phyloP scores from a whole-genome alignment of 495 filamentous ascomycete species.

The Aspergillus coremiiformis region DNA sequence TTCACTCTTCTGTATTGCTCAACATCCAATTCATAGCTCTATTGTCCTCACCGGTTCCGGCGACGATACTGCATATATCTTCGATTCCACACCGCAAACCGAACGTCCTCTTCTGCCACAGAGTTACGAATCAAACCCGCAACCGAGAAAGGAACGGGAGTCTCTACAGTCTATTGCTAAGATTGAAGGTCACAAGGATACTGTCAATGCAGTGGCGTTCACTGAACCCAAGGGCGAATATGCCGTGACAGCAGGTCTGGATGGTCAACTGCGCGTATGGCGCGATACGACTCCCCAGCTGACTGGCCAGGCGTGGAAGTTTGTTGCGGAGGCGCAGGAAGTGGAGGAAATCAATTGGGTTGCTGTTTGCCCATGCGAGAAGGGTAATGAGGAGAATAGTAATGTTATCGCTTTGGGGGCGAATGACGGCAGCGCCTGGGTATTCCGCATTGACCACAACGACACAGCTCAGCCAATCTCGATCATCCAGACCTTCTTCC shows the following conservation, averaged over 20 bases:
- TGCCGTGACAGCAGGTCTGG: conserved; percentile 76
- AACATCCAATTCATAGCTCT: conserved; percentile 71
- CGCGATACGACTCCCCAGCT: conserved; percentile 34
- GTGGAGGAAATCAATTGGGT: conserved; percentile 96
- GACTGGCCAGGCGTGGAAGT: conserved; percentile 47
- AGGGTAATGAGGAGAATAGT: conserved; percentile 49
- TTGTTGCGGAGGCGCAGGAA: conserved; percentile 67
- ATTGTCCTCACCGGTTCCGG: conserved; percentile 87
- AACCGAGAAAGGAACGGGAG: conserved; percentile 48
- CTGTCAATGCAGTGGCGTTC: conserved; percentile 77
- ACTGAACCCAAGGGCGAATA: conserved; percentile 78
- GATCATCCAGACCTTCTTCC: conserved; percentile 83
- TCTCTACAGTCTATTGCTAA: conserved; percentile 56
- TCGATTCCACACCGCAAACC: conserved; percentile 56
- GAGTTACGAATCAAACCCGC: conserved; percentile 63
- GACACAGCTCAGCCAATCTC: conserved; percentile 56
- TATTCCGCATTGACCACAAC: conserved; percentile 70
- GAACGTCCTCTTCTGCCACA: conserved; percentile 60
- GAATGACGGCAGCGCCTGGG: conserved; percentile 91
- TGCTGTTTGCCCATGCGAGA: conserved; percentile 58
- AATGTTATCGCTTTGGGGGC: conserved; percentile 89
- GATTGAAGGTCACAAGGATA: conserved; percentile 83
- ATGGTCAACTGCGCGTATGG: conserved; percentile 62
- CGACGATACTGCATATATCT: conserved; percentile 72
- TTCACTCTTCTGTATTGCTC: conserved; percentile 85